Base-by-base conservation (phyloP, 805 yeast species). In the Candida khao-thaluensis region DNA sequence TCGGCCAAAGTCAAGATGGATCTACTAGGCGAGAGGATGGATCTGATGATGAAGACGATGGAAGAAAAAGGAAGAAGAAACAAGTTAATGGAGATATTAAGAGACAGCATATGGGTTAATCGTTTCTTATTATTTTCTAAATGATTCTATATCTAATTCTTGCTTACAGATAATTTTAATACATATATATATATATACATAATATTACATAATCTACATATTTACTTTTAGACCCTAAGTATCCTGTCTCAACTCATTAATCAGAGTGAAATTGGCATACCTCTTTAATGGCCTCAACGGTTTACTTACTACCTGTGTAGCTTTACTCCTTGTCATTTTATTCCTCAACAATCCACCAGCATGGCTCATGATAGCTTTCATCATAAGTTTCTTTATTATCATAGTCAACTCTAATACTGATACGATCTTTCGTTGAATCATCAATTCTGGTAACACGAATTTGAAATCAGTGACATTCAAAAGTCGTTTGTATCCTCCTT, bases 1-100 rank as follows among this genome's bases (percentile, higher is more conserved):
- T 81, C 35, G 74, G 73, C 35, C 82, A 72, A 37, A 71, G 64
- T 47, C 66, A 63, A 32, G 57, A 64, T 16, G 35, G 38, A 6
- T 48, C 64, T 25, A 65, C 62, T 57, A 54, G 72, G 43, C 61
- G 68, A 10, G 74, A 69, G 34, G 72, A 66, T 40, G 57, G 60
- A 48, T 55, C 58, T 6, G 72, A 66, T 18, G 56, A 52, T 30
- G 73, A 69, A 32, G 72, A 69, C 23, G 53, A 51, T 43, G 66
- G 56, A 52, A 58, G 41, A 5, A 56, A 30, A 9, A 67, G 66
- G 49, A 64, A 66, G 44, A 69, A 71, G 52, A 71, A 70, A 56
- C 68, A 62, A 35, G 45, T 49, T 39, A 69, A 66, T 5, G 63
- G 59, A 8, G 69, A 64, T 11, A 39, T 54, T 28, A 64, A 65